phyloP scores from a whole-genome alignment of 768 basidiomycete genomes.

The Phylloporus sp. region DNA sequence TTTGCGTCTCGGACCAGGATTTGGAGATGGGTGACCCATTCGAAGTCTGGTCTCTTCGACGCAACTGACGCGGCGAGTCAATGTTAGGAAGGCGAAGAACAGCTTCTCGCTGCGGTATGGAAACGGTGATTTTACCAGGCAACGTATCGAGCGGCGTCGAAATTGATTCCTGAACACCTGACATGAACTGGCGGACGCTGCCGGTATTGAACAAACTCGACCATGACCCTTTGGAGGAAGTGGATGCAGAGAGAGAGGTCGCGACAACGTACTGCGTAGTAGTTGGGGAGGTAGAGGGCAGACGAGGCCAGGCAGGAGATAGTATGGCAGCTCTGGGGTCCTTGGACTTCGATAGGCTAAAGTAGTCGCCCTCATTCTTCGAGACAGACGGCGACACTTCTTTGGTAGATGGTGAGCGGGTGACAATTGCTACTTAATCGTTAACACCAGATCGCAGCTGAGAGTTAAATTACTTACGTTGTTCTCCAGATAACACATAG shows the following conservation, averaged over 20 bases:
- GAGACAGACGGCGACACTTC: conserved; percentile 16
- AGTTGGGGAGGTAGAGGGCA: conserved; percentile 42
- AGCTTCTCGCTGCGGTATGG: conserved; percentile 22
- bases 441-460: neutral
- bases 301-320: conserved; percentile 53
- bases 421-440: neutral
- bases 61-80: conserved; percentile 29
- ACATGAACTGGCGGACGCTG: conserved; percentile 65
- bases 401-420: conserved; percentile 18
- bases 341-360: conserved; percentile 40
- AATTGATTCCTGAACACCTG: conserved; percentile 52
- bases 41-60: conserved; percentile 25
- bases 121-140: conserved; percentile 21
- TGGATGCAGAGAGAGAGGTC: conserved; percentile 47
- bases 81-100: conserved; percentile 20
- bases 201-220: conserved; percentile 71
- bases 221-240: conserved; percentile 76
- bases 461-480: conserved; percentile 9
- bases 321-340: conserved; percentile 38
- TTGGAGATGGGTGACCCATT: conserved; percentile 40
- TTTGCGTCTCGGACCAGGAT: conserved; percentile 54
- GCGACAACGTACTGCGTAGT: conserved; percentile 34
- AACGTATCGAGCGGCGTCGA: conserved; percentile 35
- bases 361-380: conserved; percentile 51
- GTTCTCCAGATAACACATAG: conserved; percentile 7